Evolutionary conservation across 257 asterid species (phyloP).

Genomic region (Handroanthus guayacan): DNA sequence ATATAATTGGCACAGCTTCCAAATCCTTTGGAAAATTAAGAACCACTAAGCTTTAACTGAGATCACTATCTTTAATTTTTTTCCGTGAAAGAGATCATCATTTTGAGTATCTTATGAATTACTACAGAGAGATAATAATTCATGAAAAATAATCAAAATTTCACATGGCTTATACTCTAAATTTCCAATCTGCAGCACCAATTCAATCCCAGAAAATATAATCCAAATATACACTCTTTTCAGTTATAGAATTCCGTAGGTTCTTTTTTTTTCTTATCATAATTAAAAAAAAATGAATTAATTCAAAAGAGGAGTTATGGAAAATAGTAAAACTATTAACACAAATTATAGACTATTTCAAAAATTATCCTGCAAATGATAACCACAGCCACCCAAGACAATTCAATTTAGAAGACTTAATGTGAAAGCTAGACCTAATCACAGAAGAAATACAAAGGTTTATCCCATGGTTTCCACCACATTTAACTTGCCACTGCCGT

Average conservation of each 20-base stretch:
- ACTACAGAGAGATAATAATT: background rate
- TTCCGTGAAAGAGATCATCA: background rate
- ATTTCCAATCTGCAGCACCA: constrained; percentile 22
- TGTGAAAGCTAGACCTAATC: constrained; percentile 8
- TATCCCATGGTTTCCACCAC: background rate
- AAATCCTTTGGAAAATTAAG: background rate
- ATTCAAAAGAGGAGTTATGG: background rate
- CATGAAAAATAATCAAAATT: background rate
- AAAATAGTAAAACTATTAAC: background rate
- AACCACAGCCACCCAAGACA: constrained; percentile 3
- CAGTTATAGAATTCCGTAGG: background rate
- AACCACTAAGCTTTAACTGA: constrained; percentile 3
- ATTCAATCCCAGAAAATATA: constrained; percentile 14
- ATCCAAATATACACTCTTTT: background rate
- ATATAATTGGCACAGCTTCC: constrained; percentile 17
- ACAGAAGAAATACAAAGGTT: background rate
- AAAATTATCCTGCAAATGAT: background rate
- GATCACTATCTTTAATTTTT: background rate
- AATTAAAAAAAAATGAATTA: background rate
- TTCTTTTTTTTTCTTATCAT: background rate
- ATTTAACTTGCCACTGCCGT: constrained; percentile 6
- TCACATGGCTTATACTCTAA: background rate
- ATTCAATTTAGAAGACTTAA: background rate
- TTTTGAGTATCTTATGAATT: background rate
- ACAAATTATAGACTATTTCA: background rate